Evolutionary conservation across 192 early-diverging fungal species (phyloP), one percentile per base, ranked within the genome.

Genomic region (Umbelopsis sp.): DNA sequence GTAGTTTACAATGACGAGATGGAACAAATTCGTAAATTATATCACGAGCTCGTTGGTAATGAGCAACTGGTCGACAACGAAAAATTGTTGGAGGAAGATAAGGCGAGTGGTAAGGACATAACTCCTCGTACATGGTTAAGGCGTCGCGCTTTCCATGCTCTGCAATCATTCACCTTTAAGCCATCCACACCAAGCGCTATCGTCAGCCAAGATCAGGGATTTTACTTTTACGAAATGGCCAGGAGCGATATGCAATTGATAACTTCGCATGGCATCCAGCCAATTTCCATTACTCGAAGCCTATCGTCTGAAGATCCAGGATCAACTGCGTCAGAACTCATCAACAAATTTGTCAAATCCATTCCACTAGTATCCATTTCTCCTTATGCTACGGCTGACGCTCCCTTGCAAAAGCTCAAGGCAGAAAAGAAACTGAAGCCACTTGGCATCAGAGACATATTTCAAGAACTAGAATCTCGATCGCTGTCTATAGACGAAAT

Each of bases 1-100:
- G 82, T 94, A 4, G 69, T 94, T 21, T 94, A 90, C 74, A 92
- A 95, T 34, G 89, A 93, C 71, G 93, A 94, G 59, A 80, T 96
- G 76, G 73, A 71, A 14, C 82, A 86, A 51, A 87, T 93, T 7
- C 38, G 77, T 0, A 70, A 80, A 43, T 68, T 94, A 54, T 91
- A 83, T 69, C 68, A 62, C 6, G 82, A 84, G 38, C 73, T 85
- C 31, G 79, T 85, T 26, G 75, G 76, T 0, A 70, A 62, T 0
- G 69, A 75, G 22, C 77, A 67, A 1, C 43, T 66, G 10, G 74
- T 80, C 20, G 81, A 83, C 22, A 78, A 80, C 14, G 72, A 74
- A 4, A 51, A 77, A 32, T 34, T 65, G 3, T 77, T 74, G 8
- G 88, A 91, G 24, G 82, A 83, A 22, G 70, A 69, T 10, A 62